Percentiles rank a stretch among this genome's conserved stretches.
Evolutionary conservation across 2,329 filamentous ascomycete genomes (phyloP).

Genomic region (Cladosporium colombiae): DNA sequence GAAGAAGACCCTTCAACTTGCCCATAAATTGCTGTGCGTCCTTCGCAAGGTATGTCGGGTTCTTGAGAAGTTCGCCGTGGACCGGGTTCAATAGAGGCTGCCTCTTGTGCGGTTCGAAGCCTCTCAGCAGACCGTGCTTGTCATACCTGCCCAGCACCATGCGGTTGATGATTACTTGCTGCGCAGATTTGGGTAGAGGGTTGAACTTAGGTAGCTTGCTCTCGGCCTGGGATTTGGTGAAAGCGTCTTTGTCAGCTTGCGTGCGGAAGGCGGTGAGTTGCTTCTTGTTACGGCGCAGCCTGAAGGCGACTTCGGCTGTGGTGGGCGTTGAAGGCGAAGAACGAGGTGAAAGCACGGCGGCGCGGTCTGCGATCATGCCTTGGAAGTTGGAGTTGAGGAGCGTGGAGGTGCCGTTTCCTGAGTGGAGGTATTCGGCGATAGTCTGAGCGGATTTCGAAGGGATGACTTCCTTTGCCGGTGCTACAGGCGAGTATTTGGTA

Average conservation of each 20-base stretch:
- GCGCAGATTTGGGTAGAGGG: constrained; percentile 19
- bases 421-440: constrained; percentile 17
- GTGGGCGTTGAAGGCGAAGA: constrained; percentile 4
- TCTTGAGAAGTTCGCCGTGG: constrained; percentile 26
- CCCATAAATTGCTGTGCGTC: constrained; percentile 37
- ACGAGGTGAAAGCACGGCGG: constrained; percentile 22
- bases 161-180: constrained; percentile 25
- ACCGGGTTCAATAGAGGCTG: constrained; percentile 30
- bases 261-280: constrained; percentile 28
- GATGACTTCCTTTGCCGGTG: not conserved
- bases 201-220: constrained; percentile 24
- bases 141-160: constrained; percentile 32
- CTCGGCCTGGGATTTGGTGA: constrained; percentile 22
- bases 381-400: constrained; percentile 30
- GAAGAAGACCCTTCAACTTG: constrained; percentile 34
- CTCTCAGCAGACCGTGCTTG: constrained; percentile 22
- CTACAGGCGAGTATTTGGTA: not conserved
- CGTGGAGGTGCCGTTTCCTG: constrained; percentile 29
- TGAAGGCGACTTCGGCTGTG: constrained; percentile 22
- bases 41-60: constrained; percentile 30
- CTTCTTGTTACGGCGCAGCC: constrained; percentile 23
- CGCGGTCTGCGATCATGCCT: constrained; percentile 32
- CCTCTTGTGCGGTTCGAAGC: constrained; percentile 25
- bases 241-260: constrained; percentile 23
- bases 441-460: not conserved